These are phyloP conservation scores for Cercospora brassicicola DNA, from an alignment of 2,329 filamentous ascomycete genomes.

Conservation along the genomic window DNA sequence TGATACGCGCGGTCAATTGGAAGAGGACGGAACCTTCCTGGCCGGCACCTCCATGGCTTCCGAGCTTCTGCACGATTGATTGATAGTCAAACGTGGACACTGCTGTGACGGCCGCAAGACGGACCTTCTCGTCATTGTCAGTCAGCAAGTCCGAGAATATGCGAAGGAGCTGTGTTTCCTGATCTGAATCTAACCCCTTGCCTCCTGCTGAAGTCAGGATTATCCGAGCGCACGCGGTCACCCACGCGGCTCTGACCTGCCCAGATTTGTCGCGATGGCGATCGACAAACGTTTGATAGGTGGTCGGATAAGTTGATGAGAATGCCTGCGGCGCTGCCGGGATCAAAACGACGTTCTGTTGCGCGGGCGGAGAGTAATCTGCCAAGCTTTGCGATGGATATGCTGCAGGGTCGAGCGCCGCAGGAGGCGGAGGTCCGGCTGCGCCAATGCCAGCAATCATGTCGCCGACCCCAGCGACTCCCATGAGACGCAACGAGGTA, in stretches of 20 bases:
- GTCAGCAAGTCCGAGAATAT: constrained; percentile 73
- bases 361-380: constrained; percentile 44
- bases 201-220: constrained; percentile 87
- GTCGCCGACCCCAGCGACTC: constrained; percentile 91
- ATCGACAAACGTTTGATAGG: constrained; percentile 82
- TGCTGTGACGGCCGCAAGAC: constrained; percentile 82
- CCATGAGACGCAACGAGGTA: constrained; percentile 77
- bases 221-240: constrained; percentile 78
- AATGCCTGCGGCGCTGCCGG: constrained; percentile 89
- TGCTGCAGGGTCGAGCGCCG: constrained; percentile 73
- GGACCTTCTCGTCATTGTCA: constrained; percentile 87
- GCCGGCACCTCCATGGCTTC: constrained; percentile 69
- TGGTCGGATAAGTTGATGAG: constrained; percentile 72
- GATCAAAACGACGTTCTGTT: constrained; percentile 66
- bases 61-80: constrained; percentile 79
- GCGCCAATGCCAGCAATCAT: constrained; percentile 92
- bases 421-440: constrained; percentile 74
- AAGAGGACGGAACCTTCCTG: constrained; percentile 76
- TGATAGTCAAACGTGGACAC: constrained; percentile 78
- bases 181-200: constrained; percentile 79
- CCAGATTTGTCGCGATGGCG: constrained; percentile 84
- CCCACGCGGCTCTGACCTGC: constrained; percentile 82
- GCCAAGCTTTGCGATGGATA: constrained; percentile 71
- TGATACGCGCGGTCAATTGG: constrained; percentile 81
- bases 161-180: constrained; percentile 73